Conservation (phyloP, 805 yeast genomes). For the Saccharomycopsis oosterbeekiorum region DNA sequence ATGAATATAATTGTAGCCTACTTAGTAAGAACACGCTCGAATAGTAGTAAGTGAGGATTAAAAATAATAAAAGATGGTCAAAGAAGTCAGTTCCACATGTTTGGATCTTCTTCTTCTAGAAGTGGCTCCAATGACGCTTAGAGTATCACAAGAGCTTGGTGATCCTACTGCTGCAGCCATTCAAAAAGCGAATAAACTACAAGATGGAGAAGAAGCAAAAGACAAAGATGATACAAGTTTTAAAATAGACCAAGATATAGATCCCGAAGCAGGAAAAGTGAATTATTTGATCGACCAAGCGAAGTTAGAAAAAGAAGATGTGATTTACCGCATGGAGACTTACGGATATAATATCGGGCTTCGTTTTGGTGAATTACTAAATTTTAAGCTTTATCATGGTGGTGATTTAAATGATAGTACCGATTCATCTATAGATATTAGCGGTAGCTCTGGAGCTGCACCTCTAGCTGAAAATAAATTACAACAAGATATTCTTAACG, state of each 20-base stretch:
- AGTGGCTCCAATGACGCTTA: slow-evolving; percentile 59
- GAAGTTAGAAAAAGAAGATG: slow-evolving; percentile 36
- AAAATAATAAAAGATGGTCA: neutral
- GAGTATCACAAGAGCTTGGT: slow-evolving; percentile 44
- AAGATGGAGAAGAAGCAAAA: slow-evolving; percentile 17
- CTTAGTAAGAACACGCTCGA: too few relatives aligned
- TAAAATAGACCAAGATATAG: slow-evolving; percentile 25
- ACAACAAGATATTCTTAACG: slow-evolving; percentile 59
- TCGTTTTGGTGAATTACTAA: slow-evolving; percentile 39
- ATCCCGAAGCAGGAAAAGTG: slow-evolving; percentile 7
- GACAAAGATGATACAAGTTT: slow-evolving; percentile 21
- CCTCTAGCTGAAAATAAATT: slow-evolving; percentile 22
- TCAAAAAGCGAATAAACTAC: slow-evolving; percentile 14
- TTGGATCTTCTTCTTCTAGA: slow-evolving; percentile 65
- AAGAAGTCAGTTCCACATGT: slow-evolving; percentile 42
- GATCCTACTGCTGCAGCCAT: slow-evolving; percentile 20
- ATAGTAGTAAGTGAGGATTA: too few relatives aligned
- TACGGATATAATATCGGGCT: slow-evolving; percentile 66
- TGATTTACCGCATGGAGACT: slow-evolving; percentile 49
- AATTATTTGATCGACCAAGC: slow-evolving; percentile 28
- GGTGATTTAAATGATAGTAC: slow-evolving; percentile 35
- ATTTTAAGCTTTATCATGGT: slow-evolving; percentile 29
- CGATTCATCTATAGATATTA: slow-evolving; percentile 32
- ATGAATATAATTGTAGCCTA: too few relatives aligned
- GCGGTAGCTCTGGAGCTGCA: neutral